phyloP scores from a whole-genome alignment of 345 rosid species.

The Odontarrhena argentea region DNA sequence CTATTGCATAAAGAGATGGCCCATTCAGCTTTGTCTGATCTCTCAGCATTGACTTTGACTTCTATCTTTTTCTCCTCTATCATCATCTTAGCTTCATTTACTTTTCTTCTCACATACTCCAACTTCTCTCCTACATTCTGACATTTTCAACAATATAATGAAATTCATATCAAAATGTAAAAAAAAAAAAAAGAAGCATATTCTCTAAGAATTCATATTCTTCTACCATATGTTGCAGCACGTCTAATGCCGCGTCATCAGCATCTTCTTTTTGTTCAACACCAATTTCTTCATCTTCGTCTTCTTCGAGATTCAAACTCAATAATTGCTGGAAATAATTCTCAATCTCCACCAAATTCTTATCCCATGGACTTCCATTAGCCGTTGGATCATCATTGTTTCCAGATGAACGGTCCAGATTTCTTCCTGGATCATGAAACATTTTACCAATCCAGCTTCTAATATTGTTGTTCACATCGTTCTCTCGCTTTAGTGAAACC shows the following conservation, averaged over 20 bases:
- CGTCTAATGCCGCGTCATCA: constrained; percentile 35
- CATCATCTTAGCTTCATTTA: constrained; percentile 53
- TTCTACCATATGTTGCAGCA: constrained; percentile 35
- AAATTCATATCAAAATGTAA: background rate
- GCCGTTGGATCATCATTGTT: constrained; percentile 34
- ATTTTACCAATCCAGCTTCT: constrained; percentile 63
- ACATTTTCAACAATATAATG: constrained; percentile 16
- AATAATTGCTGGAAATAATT: constrained; percentile 58
- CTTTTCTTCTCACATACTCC: constrained; percentile 49
- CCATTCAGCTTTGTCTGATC: constrained; percentile 75
- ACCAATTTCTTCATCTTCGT: constrained; percentile 5
- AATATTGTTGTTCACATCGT: constrained; percentile 48
- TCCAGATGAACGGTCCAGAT: constrained; percentile 12
- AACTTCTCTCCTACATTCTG: constrained; percentile 54
- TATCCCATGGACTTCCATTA: constrained; percentile 50
- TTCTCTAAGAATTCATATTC: constrained; percentile 16
- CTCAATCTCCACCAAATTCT: constrained; percentile 48
- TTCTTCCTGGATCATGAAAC: constrained; percentile 47
- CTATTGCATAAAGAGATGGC: constrained; percentile 59
- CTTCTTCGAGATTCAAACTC: constrained; percentile 50
- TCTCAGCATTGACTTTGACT: constrained; percentile 51
- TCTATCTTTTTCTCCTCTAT: constrained; percentile 52
- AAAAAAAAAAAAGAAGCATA: constrained; percentile 8
- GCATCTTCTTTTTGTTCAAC: constrained; percentile 30
- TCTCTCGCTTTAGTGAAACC: constrained; percentile 55